Evolutionary conservation across 2,329 filamentous ascomycete species (phyloP), one percentile per base, ranked within the genome.

Genomic region (Ramichloridium luteum): DNA sequence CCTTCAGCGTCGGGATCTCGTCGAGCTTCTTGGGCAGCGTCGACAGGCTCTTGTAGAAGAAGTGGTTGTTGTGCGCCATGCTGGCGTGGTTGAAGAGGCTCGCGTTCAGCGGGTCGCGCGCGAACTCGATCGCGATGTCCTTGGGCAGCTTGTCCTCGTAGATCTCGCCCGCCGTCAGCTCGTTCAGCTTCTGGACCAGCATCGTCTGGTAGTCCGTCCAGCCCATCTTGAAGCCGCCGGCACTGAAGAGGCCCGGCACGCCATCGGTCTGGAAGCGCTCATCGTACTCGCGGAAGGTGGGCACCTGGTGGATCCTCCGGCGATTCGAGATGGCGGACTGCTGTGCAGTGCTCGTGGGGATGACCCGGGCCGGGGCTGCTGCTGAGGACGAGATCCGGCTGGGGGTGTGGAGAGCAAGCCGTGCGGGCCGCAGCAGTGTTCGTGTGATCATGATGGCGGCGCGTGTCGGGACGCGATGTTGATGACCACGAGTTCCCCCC

Each of bases 31-130:
- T 28, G 4, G 39, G 32, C 6, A 29, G 15, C 13, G 38, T 42
- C 16, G 40, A 41, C 37, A 48, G 47, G 35, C 38, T 37, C 45
- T 71, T 56, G 69, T 88, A 86, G 72, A 84, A 88, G 66, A 84
- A 79, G 55, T 76, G 70, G 58, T 76, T 94, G 72, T 96, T 96
- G 69, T 82, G 80, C 34, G 84, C 82, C 81, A 93, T 93, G 48
- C 83, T 93, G 57, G 90, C 90, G 57, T 92, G 74, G 71, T 96
- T 98, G 75, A 98, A 98, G 55, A 79, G 65, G 47, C 77, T 68
- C 25, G 90, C 90, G 41, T 72, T 67, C 45, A 68, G 67, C 27
- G 88, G 79, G 50, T 90, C 73, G 57, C 85, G 83, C 38, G 88
- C 81, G 37, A 78, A 78, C 50, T 74, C 67, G 50, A 88, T 67